These are phyloP conservation scores for Gracilaria gracilis DNA, from an alignment of 23 red algal genomes.

Conservation along the genomic window DNA sequence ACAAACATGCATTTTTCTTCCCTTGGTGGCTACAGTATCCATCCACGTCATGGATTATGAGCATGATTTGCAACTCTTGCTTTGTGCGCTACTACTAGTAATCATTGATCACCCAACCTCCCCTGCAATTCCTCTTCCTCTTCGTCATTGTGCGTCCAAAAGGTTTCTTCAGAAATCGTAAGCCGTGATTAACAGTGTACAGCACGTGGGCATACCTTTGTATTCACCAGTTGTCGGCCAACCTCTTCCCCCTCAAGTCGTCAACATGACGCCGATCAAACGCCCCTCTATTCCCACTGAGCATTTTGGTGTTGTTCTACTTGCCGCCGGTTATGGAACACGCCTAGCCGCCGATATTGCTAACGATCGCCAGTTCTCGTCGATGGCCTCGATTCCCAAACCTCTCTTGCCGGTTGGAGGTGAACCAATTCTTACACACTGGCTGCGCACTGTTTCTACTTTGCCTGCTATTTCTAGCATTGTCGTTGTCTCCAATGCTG, in stretches of 20 bases:
- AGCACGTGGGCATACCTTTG: not conserved
- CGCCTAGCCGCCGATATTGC: constrained; percentile 62
- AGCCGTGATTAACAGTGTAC: not conserved
- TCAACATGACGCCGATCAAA: not conserved
- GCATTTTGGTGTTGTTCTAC: constrained; percentile 55
- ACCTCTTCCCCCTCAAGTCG: not conserved
- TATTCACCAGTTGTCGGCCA: not conserved
- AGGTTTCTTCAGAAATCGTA: not conserved
- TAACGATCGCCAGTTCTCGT: constrained; percentile 16
- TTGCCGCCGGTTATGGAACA: constrained; percentile 86
- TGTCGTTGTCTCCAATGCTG: constrained; percentile 68
- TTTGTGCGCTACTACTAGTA: too few relatives aligned
- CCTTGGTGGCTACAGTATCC: not conserved
- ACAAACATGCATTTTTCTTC: not conserved
- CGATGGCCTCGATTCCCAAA: constrained; percentile 63
- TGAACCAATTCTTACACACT: constrained; percentile 62
- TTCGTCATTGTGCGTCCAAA: too few relatives aligned
- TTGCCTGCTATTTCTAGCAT: constrained; percentile 7
- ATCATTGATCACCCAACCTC: too few relatives aligned
- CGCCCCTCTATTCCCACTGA: not conserved
- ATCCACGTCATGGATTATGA: not conserved
- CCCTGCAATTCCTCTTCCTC: too few relatives aligned
- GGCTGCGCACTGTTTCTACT: constrained; percentile 37
- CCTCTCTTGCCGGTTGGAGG: constrained; percentile 82
- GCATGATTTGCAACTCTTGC: too few relatives aligned